Percentiles rank a stretch among this genome's conserved stretches.
phyloP scores from a whole-genome alignment of 352 stramenopile species.

The Phytophthora boehmeriae region DNA sequence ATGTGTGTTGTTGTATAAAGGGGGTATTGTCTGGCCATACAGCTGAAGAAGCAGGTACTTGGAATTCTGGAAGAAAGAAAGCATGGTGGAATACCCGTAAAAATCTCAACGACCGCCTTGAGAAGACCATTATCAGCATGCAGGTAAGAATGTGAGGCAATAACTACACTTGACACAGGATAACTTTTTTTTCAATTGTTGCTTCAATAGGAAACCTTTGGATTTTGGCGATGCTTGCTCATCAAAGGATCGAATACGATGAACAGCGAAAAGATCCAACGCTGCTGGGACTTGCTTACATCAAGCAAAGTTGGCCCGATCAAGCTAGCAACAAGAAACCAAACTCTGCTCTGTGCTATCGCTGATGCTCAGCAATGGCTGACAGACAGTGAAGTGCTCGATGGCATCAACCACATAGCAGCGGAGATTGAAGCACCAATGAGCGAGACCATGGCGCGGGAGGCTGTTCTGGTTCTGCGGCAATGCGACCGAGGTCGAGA shows the following conservation, averaged over 20 bases:
- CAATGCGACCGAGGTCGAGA: slow-evolving; percentile 3
- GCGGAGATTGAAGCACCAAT: slow-evolving; percentile 31
- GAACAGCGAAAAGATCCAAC: slow-evolving; percentile 16
- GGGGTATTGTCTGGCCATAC: slow-evolving; percentile 65
- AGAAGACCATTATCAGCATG: slow-evolving; percentile 42
- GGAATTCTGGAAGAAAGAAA: slow-evolving; percentile 69
- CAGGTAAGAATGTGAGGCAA: slow-evolving; percentile 43
- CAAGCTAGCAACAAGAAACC: slow-evolving; percentile 26
- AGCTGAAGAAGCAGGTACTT: slow-evolving; percentile 53
- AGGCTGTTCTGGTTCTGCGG: slow-evolving; percentile 32
- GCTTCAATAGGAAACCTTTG: slow-evolving; percentile 42
- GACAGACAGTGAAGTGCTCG: slow-evolving; percentile 45
- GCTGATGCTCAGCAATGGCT: slow-evolving; percentile 34
- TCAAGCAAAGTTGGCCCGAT: slow-evolving; percentile 4
- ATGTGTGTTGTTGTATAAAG: slow-evolving; percentile 26
- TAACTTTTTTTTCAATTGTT: slow-evolving; percentile 16
- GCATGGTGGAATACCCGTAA: slow-evolving; percentile 78
- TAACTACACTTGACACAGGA: background rate
- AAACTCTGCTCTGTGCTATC: slow-evolving; percentile 44
- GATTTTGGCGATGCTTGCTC: slow-evolving; percentile 67
- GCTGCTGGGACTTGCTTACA: slow-evolving; percentile 43
- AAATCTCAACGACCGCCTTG: slow-evolving; percentile 55
- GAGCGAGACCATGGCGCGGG: slow-evolving; percentile 19
- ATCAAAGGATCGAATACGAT: slow-evolving; percentile 21
- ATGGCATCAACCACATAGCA: slow-evolving; percentile 47